phyloP scores from a whole-genome alignment of 2,329 filamentous ascomycete species.

The Fusarium austroafricanum region DNA sequence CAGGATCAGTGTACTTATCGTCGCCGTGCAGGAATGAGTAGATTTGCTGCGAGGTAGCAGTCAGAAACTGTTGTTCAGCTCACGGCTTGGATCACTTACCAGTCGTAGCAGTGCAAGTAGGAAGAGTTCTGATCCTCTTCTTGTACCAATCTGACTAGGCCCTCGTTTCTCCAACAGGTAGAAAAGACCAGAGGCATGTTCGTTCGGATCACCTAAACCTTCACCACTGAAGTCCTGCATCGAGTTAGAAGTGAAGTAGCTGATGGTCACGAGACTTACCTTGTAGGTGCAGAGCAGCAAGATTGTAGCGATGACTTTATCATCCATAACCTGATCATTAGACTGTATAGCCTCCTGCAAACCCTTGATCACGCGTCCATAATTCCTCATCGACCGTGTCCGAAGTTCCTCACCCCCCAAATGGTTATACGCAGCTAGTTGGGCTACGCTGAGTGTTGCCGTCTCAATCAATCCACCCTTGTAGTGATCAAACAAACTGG shows the following conservation, averaged over 20 bases:
- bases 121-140: conserved; percentile 47
- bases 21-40: conserved; percentile 50
- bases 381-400: conserved; percentile 46
- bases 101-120: conserved; percentile 47
- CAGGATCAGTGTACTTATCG: conserved; percentile 48
- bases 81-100: conserved; percentile 31
- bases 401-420: conserved; percentile 46
- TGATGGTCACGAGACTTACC: conserved; percentile 3
- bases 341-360: conserved; percentile 45
- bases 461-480: conserved; percentile 46
- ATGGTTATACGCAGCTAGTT: conserved; percentile 51
- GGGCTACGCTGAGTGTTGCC: conserved; percentile 50
- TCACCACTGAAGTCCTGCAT: conserved; percentile 50
- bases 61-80: neutral
- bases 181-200: conserved; percentile 50
- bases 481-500: conserved; percentile 44
- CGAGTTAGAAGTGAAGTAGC: neutral
- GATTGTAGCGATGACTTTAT: conserved; percentile 48
- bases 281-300: conserved; percentile 49
- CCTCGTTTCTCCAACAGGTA: conserved; percentile 50
- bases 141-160: conserved; percentile 47
- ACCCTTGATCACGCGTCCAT: conserved; percentile 46
- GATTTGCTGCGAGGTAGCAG: conserved; percentile 42
- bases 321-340: conserved; percentile 44
- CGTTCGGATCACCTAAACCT: conserved; percentile 42